Conservation (phyloP, 768 basidiomycete genomes). For the Podaxis sp. region DNA sequence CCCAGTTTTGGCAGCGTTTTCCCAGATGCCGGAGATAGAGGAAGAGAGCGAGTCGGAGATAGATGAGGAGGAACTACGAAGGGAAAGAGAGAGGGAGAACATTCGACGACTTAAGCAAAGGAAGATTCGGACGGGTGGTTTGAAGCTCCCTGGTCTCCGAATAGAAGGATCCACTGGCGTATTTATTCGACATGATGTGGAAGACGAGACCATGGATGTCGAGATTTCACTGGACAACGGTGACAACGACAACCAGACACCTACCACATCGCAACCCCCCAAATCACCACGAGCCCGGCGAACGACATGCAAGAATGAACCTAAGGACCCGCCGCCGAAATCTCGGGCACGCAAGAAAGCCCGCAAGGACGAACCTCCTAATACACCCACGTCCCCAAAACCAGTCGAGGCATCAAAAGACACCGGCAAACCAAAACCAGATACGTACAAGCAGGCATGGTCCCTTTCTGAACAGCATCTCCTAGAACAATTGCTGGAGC, state of each 20-base stretch:
- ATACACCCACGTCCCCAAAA: background rate
- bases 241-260: slow-evolving; percentile 1
- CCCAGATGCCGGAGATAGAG: slow-evolving; percentile 35
- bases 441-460: slow-evolving; percentile 87
- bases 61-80: slow-evolving; percentile 35
- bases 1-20: slow-evolving; percentile 39
- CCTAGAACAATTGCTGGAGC: slow-evolving; percentile 69
- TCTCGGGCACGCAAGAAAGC: slow-evolving; percentile 9
- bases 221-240: slow-evolving; percentile 47
- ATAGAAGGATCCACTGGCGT: slow-evolving; percentile 36
- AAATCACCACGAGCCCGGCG: background rate
- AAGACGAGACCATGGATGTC: slow-evolving; percentile 62
- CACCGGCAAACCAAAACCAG: slow-evolving; percentile 48
- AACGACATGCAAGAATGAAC: slow-evolving; percentile 2
- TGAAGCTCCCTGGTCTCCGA: slow-evolving; percentile 27
- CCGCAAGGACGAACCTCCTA: background rate
- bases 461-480: slow-evolving; percentile 73
- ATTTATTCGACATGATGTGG: slow-evolving; percentile 54
- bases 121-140: slow-evolving; percentile 37
- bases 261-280: background rate
- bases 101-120: slow-evolving; percentile 58
- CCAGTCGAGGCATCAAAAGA: slow-evolving; percentile 11
- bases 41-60: slow-evolving; percentile 29
- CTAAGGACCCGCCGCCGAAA: background rate
- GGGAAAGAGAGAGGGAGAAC: slow-evolving; percentile 49